Evolutionary conservation across 257 asterid genomes (phyloP).

Genomic region (Solanum sitiens): DNA sequence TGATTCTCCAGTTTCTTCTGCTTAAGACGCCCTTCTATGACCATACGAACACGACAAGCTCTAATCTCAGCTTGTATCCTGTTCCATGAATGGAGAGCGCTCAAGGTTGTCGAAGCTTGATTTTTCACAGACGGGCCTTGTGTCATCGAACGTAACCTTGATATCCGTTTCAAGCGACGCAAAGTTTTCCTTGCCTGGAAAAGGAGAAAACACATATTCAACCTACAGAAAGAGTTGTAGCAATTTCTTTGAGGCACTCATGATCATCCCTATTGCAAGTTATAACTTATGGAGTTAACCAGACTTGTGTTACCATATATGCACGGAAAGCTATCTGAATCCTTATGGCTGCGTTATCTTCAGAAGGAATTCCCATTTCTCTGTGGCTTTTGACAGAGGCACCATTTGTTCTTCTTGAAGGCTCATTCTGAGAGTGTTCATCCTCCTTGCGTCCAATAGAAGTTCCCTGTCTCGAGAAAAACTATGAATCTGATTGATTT

Average conservation of each 20-base stretch:
- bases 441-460: neutral
- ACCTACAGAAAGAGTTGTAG: neutral
- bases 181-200: slow-evolving; percentile 60
- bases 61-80: slow-evolving; percentile 60
- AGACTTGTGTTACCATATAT: slow-evolving; percentile 14
- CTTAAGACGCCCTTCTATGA: slow-evolving; percentile 54
- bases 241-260: neutral
- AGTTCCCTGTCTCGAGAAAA: neutral
- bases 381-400: slow-evolving; percentile 16
- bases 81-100: slow-evolving; percentile 70
- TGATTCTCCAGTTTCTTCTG: slow-evolving; percentile 77
- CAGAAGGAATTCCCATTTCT: slow-evolving; percentile 18
- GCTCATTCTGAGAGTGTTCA: neutral
- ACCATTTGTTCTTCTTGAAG: slow-evolving; percentile 12
- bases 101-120: slow-evolving; percentile 62
- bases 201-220: neutral
- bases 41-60: slow-evolving; percentile 72
- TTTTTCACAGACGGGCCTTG: slow-evolving; percentile 46
- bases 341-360: slow-evolving; percentile 62
- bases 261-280: neutral
- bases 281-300: neutral
- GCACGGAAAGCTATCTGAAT: slow-evolving; percentile 86
- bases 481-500: neutral
- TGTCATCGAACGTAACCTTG: slow-evolving; percentile 42
- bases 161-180: slow-evolving; percentile 37